Conservation (phyloP, 2,329 filamentous ascomycete species). For the Nemania bipapillata region DNA sequence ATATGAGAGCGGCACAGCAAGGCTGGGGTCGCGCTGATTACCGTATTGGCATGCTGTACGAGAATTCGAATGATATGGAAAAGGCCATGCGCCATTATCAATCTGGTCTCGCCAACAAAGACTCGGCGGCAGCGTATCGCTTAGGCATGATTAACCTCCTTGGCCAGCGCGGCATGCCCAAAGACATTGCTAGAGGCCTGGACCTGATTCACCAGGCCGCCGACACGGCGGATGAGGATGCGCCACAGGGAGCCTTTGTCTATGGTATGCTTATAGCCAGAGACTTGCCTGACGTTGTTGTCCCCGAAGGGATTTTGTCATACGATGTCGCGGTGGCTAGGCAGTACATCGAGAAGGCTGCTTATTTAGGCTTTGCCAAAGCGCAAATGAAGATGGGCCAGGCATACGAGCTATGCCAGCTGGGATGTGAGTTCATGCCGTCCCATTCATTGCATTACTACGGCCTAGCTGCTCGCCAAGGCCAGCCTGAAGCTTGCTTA, state of each 20-base stretch:
- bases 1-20: conserved; percentile 84
- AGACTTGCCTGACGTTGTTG: conserved; percentile 87
- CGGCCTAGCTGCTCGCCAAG: conserved; percentile 88
- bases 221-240: conserved; percentile 91
- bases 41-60: conserved; percentile 97
- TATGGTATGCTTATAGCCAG: conserved; percentile 93
- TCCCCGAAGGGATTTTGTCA: conserved; percentile 76
- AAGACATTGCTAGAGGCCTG: conserved; percentile 80
- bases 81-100: conserved; percentile 94
- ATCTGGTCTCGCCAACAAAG: conserved; percentile 78
- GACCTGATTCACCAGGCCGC: conserved; percentile 86
- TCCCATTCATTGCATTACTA: conserved; percentile 95
- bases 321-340: conserved; percentile 78
- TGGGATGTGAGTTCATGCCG: conserved; percentile 94
- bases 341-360: conserved; percentile 94
- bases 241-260: conserved; percentile 93
- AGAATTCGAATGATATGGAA: conserved; percentile 89
- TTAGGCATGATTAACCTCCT: conserved; percentile 97
- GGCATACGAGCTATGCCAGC: conserved; percentile 91
- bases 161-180: conserved; percentile 88
- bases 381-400: conserved; percentile 97
- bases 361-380: conserved; percentile 94
- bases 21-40: conserved; percentile 92
- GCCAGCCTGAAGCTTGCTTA: conserved; percentile 91
- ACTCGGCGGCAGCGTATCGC: conserved; percentile 87